A percentile compares a stretch with the other conserved stretches of the same genome.
phyloP scores from a whole-genome alignment of 2,329 filamentous ascomycete species.

The Paraphoma chrysanthemicola region DNA sequence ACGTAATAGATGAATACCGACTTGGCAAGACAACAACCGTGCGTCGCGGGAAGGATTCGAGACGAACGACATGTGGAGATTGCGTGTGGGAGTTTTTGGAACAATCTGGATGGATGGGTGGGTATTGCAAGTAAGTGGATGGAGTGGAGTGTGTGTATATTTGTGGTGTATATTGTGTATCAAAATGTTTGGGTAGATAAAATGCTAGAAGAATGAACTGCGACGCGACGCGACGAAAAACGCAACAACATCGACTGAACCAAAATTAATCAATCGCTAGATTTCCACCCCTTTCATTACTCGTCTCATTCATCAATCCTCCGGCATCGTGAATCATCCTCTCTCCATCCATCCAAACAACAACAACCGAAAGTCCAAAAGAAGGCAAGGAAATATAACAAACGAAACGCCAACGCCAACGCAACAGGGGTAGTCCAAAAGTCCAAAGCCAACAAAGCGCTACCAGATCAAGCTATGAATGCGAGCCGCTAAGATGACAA shows the following conservation, averaged over 20 bases:
- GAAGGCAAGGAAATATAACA: slow-evolving; percentile 4
- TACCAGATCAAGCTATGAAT: not conserved
- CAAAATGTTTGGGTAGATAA: not conserved
- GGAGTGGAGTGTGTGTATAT: not conserved
- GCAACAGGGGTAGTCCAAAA: slow-evolving; percentile 9
- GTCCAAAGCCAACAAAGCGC: not conserved
- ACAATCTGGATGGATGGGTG: too few species aligned
- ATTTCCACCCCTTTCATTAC: slow-evolving; percentile 4
- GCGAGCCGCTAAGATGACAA: slow-evolving; percentile 16
- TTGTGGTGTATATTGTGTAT: not conserved
- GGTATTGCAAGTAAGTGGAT: too few species aligned
- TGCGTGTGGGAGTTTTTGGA: too few species aligned
- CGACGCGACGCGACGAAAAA: not conserved
- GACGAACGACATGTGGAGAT: too few species aligned
- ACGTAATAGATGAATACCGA: too few species aligned
- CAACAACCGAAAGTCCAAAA: not conserved
- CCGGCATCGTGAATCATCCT: not conserved
- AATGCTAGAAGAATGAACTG: not conserved
- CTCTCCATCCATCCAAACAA: not conserved
- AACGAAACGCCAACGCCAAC: slow-evolving; percentile 3
- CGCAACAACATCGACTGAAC: not conserved
- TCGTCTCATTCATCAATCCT: slow-evolving; percentile 6
- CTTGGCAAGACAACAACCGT: too few species aligned
- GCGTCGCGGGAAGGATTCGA: too few species aligned
- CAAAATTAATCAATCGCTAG: not conserved